Evolutionary conservation across 805 yeast genomes (phyloP), one percentile per base, ranked within the genome.

Genomic region (Myxozyma vanderwaltii): DNA sequence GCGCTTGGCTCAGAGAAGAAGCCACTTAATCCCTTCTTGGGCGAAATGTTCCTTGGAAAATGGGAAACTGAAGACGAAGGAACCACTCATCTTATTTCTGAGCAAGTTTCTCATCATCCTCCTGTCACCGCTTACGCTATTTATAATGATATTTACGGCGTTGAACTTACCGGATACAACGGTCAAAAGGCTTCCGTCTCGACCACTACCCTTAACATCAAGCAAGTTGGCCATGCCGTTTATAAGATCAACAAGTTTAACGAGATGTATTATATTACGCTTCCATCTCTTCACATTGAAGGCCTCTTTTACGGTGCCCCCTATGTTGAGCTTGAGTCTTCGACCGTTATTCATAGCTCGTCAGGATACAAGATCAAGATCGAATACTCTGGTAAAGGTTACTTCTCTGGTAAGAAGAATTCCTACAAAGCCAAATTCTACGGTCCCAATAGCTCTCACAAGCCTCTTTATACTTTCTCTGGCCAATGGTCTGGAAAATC

Each of bases 21-120:
- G 76, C 98, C 99, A 7, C 78, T 94, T 72, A 94, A 94, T 72
- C 99, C 99, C 46, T 92, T 94, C 70, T 77, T 94, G 65, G 99
- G 99, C 58, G 99, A 94, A 77, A 79, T 91, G 51, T 94, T 91
- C 69, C 88, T 89, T 39, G 98, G 97, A 49, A 85, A 86, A 69
- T 91, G 97, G 96, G 71, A 82, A 27, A 63, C 70, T 15, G 73
- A 77, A 10, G 77, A 75, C 55, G 74, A 82, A 15, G 96, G 96
- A 43, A 95, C 89, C 63, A 88, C 96, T 26, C 75, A 84, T 12
- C 77, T 92, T 70, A 76, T 90, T 55, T 83, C 91, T 64, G 99
- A 94, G 75, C 99, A 94, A 75, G 97, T 94, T 13, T 85, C 91
- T 63, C 99, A 94, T 76, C 99, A 94, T 74, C 99, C 99, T 17